Base-by-base conservation (phyloP, 2,329 filamentous ascomycete genomes). In the Coniochaeta pulveracea region DNA sequence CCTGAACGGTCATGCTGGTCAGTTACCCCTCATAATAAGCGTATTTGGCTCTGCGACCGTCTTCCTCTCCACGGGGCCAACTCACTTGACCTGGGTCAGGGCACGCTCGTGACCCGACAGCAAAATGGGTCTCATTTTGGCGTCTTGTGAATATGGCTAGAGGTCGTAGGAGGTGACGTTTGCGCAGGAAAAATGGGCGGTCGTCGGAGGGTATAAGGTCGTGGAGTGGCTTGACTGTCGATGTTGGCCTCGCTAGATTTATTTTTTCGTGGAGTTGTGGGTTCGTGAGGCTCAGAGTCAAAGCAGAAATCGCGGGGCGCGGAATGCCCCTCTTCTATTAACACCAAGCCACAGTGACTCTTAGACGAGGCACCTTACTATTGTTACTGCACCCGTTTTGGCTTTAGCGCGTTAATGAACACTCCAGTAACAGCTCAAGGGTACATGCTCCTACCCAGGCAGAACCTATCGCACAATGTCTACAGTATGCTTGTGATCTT, bases 41-140 rank as follows among this genome's bases (percentile, higher is more conserved):
- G n/a, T n/a, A n/a, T n/a, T n/a, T n/a, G n/a, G n/a, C n/a, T n/a
- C n/a, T n/a, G n/a, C n/a, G n/a, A n/a, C n/a, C n/a, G n/a, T n/a
- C n/a, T n/a, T n/a, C n/a, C n/a, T n/a, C n/a, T n/a, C n/a, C n/a
- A n/a, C 18, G 30, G 14, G 22, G 19, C 17, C 24, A 33, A 57
- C 67, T 52, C 70, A 85, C 79, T 79, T 85, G 62, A 95, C 89
- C 63, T 95, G 86, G 57, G 85, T 94, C 63, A 94, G 74, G 64
- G 86, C 85, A 69, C 86, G 83, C 72, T 93, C 86, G 77, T 98
- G 91, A 63, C 91, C 91, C 59, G 85, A 80, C 52, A 98, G 75
- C 51, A 98, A 72, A 62, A 95, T 93, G 56, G 91, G 91, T 69
- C 91, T 85, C 91, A 98, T 98, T 42, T 63, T 85, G 65, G 60